Evolutionary conservation across 225 moss, liverwort and hornwort genomes (phyloP).

Genomic region (Sphagnum tenellum): DNA sequence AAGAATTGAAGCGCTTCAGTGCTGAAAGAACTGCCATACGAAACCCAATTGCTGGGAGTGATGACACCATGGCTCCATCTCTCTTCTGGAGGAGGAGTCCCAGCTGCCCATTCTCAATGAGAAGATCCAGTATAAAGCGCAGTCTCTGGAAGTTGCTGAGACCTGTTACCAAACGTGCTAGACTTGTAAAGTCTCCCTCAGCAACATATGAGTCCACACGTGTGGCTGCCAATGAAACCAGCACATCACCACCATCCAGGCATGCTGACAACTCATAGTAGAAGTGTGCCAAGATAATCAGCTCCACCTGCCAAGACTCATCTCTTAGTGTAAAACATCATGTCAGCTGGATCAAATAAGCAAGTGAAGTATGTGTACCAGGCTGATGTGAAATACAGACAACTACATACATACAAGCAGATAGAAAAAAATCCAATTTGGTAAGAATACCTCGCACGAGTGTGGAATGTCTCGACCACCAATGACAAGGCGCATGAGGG

Average conservation of each 20-base stretch:
- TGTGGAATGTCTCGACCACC: slow-evolving; percentile 93
- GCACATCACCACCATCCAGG: slow-evolving; percentile 85
- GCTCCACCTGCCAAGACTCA: slow-evolving; percentile 67
- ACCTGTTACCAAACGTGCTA: slow-evolving; percentile 87
- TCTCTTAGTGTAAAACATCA: background rate
- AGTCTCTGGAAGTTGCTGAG: slow-evolving; percentile 84
- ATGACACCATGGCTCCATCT: slow-evolving; percentile 66
- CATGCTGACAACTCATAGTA: slow-evolving; percentile 97
- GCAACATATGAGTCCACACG: slow-evolving; percentile 82
- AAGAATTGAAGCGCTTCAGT: slow-evolving; percentile 80
- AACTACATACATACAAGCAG: too few relatives aligned
- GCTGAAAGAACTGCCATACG: slow-evolving; percentile 94
- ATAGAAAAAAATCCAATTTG: too few relatives aligned
- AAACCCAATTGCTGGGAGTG: slow-evolving; percentile 71
- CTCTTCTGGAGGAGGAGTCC: slow-evolving; percentile 82
- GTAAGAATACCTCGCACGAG: slow-evolving; percentile 68
- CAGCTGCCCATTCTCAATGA: slow-evolving; percentile 81
- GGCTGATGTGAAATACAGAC: too few relatives aligned
- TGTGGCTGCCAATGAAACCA: slow-evolving; percentile 81
- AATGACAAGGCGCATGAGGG: slow-evolving; percentile 91
- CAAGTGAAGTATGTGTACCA: too few relatives aligned
- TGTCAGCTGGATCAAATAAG: too few relatives aligned
- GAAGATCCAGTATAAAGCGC: slow-evolving; percentile 84
- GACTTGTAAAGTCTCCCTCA: slow-evolving; percentile 67
- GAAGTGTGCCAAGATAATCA: slow-evolving; percentile 86